phyloP scores from a whole-genome alignment of 2,329 filamentous ascomycete genomes.

The Botrytis fabae region DNA sequence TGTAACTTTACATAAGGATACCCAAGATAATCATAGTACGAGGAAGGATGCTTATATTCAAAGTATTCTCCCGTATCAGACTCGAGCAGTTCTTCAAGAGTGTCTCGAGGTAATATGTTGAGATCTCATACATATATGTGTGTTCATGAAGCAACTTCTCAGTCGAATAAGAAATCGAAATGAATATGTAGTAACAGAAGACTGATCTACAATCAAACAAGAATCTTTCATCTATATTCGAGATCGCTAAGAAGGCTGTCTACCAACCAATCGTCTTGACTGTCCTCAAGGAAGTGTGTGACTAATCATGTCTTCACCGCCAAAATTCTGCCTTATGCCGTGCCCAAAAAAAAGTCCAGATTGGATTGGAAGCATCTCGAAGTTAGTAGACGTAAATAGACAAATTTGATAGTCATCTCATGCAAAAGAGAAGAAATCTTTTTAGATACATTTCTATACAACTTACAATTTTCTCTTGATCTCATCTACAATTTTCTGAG shows the following conservation, averaged over 20 bases:
- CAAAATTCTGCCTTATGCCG: constrained; percentile 7
- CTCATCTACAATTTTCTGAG: neutral
- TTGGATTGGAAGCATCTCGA: constrained; percentile 16
- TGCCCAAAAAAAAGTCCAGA: constrained; percentile 4
- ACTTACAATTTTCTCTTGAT: neutral
- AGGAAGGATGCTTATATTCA: neutral
- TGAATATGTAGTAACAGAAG: too few relatives aligned
- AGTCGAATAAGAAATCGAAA: neutral
- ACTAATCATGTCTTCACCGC: neutral
- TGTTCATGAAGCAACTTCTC: neutral
- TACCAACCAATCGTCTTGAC: too few relatives aligned
- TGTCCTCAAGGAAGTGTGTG: neutral
- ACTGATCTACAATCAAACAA: neutral
- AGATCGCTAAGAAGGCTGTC: neutral
- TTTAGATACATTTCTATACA: neutral
- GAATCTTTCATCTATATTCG: neutral
- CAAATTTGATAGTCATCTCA: neutral
- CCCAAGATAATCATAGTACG: neutral
- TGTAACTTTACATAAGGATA: neutral
- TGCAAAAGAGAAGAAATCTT: neutral
- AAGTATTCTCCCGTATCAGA: neutral
- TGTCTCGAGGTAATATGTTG: neutral
- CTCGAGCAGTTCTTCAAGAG: neutral
- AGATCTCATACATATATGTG: neutral
- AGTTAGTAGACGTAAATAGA: constrained; percentile 2